Evolutionary conservation across 1,139 yeast species (phyloP).

Genomic region (Suhomyces atakaporum): DNA sequence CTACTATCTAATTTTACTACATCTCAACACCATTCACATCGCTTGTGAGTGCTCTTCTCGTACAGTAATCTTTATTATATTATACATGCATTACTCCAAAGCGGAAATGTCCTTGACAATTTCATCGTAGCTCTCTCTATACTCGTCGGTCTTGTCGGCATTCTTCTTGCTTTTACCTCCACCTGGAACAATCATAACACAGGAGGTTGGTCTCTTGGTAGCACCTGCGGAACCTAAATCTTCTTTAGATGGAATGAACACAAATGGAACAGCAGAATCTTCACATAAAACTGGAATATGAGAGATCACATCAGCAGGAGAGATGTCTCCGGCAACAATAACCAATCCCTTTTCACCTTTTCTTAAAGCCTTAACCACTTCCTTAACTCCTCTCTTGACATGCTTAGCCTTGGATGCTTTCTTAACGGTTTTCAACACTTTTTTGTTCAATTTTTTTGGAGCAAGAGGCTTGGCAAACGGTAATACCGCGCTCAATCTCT

Average conservation of each 20-base stretch:
- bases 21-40: too few species aligned
- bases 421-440: constrained; percentile 91
- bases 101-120: constrained; percentile 83
- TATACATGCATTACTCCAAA: constrained; percentile 21
- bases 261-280: constrained; percentile 85
- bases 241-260: constrained; percentile 95
- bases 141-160: constrained; percentile 80
- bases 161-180: constrained; percentile 85
- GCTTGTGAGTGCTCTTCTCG: too few species aligned
- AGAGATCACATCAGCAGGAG: constrained; percentile 95
- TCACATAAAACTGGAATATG: constrained; percentile 98
- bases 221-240: constrained; percentile 99
- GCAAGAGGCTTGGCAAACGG: constrained; percentile 96
- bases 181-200: constrained; percentile 97
- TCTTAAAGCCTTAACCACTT: constrained; percentile 95
- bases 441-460: constrained; percentile 92
- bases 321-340: constrained; percentile 94
- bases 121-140: constrained; percentile 90
- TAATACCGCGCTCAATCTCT: constrained; percentile 83
- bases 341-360: constrained; percentile 98
- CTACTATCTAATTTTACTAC: too few species aligned
- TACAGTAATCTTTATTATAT: background rate
- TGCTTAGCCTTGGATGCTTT: constrained; percentile 98
- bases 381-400: constrained; percentile 98
- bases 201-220: constrained; percentile 97